Evolutionary conservation across 225 moss, liverwort and hornwort species (phyloP).

Genomic region (Climacium dendroides): DNA sequence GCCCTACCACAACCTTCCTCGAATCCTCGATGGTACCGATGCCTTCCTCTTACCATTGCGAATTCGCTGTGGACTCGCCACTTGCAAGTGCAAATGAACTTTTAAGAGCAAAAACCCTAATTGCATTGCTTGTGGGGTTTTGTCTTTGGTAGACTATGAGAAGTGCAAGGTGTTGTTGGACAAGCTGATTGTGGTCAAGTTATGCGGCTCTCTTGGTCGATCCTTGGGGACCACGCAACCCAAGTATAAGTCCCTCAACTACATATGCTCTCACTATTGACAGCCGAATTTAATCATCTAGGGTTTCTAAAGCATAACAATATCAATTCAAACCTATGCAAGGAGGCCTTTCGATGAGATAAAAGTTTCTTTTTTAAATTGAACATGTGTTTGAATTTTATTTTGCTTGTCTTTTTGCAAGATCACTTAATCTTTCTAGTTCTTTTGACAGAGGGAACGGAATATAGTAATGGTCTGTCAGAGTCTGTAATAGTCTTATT

Average conservation of each 20-base stretch:
- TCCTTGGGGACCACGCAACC: constrained; percentile 32
- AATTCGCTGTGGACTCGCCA: background rate
- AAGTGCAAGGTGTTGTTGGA: constrained; percentile 36
- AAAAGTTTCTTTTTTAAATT: too few relatives aligned
- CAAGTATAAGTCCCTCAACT: constrained; percentile 8
- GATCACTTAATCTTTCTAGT: background rate
- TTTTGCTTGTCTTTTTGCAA: background rate
- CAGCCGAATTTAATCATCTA: background rate
- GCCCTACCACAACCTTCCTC: constrained; percentile 3
- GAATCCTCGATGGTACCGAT: constrained; percentile 9
- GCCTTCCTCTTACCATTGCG: background rate
- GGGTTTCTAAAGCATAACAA: background rate
- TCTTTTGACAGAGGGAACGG: background rate
- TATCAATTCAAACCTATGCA: too few relatives aligned
- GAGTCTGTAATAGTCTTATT: background rate
- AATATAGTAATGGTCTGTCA: background rate
- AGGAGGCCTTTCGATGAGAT: background rate
- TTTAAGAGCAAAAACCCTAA: background rate
- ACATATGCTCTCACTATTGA: background rate
- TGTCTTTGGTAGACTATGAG: constrained; percentile 7
- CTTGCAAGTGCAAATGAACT: background rate
- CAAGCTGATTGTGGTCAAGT: constrained; percentile 37
- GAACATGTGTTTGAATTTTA: background rate
- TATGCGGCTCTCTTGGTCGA: constrained; percentile 40
- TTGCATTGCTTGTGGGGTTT: background rate